Conservation (phyloP, 257 asterid genomes). For the Datura wrightii region DNA sequence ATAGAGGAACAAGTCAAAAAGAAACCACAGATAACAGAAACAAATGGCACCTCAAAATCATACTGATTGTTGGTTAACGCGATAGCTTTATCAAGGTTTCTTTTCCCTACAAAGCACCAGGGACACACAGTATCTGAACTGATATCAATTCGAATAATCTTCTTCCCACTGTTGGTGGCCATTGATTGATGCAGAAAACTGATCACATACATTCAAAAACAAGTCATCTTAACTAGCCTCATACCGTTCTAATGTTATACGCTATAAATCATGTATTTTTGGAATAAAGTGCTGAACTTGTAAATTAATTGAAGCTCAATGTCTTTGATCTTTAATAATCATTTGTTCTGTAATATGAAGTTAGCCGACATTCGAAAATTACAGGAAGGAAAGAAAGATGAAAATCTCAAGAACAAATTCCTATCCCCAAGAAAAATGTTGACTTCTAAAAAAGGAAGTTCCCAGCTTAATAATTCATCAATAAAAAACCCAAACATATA, state of each 20-base stretch:
- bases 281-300: not conserved
- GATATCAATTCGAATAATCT: constrained; percentile 63
- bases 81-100: constrained; percentile 78
- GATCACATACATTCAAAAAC: constrained; percentile 14
- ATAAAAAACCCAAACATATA: not conserved
- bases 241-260: not conserved
- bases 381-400: not conserved
- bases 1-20: not conserved
- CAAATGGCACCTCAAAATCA: constrained; percentile 47
- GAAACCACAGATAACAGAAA: not conserved
- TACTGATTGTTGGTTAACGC: constrained; percentile 58
- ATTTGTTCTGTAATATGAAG: not conserved
- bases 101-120: constrained; percentile 92
- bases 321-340: constrained; percentile 4
- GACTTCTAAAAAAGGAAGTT: not conserved
- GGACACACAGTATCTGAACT: constrained; percentile 84
- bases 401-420: not conserved
- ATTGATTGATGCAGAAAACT: constrained; percentile 53
- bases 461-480: not conserved
- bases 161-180: constrained; percentile 56
- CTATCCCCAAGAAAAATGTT: not conserved
- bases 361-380: not conserved
- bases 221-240: not conserved
- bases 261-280: not conserved
- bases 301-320: not conserved